Evolutionary conservation across 164 flowering plant genomes (phyloP).

Genomic region (Paratinospora sagittata): DNA sequence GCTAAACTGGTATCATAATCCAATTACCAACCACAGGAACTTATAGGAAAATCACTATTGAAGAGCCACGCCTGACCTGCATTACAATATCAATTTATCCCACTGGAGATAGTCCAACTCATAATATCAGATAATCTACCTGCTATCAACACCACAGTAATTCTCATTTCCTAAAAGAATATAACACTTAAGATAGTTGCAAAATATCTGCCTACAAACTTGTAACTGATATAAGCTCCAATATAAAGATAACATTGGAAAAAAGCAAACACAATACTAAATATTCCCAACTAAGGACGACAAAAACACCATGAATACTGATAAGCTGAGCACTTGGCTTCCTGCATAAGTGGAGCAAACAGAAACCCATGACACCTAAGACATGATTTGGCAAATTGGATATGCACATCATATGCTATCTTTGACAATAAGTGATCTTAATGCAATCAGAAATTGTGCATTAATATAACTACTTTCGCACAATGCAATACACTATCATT

Average conservation of each 20-base stretch:
- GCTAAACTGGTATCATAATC: too few relatives aligned
- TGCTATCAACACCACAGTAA: neutral
- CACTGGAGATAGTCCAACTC: neutral
- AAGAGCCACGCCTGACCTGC: neutral
- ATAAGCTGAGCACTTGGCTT: neutral
- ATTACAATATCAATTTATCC: neutral
- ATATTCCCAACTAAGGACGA: neutral
- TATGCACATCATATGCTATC: neutral
- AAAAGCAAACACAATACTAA: neutral
- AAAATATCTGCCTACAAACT: neutral
- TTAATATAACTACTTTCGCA: neutral
- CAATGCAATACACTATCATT: neutral
- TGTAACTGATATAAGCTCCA: neutral
- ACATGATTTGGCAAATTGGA: neutral
- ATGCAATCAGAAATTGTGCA: neutral
- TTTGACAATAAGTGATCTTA: neutral
- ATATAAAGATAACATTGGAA: neutral
- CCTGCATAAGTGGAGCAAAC: neutral
- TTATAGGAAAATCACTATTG: neutral
- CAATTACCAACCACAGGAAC: neutral
- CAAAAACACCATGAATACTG: neutral
- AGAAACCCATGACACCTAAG: neutral
- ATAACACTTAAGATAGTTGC: neutral
- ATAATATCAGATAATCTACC: neutral
- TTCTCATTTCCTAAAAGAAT: neutral